A percentile compares a stretch with the other conserved stretches of the same genome.
These are phyloP conservation scores for Ceratocystis ficicola DNA, from an alignment of 2,329 filamentous ascomycete species.

Conservation along the genomic window DNA sequence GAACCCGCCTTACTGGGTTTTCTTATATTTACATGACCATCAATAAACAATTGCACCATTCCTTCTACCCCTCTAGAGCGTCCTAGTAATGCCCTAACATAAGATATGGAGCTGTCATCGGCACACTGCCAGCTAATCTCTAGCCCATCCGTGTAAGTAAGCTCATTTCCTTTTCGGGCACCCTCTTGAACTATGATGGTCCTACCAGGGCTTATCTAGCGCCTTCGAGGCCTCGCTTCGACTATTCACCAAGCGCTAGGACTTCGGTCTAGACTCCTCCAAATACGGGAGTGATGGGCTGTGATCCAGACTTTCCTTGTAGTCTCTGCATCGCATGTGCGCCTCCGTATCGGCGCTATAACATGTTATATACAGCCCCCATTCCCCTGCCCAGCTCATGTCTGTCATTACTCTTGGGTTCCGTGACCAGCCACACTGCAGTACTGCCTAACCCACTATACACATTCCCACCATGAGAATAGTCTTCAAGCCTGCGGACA, in stretches of 20 bases:
- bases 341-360: neutral
- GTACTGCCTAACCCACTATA: neutral
- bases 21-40: neutral
- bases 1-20: neutral
- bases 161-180: neutral
- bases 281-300: neutral
- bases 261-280: neutral
- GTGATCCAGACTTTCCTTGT: neutral
- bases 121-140: neutral
- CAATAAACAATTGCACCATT: neutral
- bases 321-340: neutral
- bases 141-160: conserved; percentile 1
- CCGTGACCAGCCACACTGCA: neutral
- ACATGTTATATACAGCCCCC: neutral
- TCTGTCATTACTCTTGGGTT: neutral
- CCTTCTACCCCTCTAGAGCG: neutral
- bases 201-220: neutral
- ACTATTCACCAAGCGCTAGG: neutral
- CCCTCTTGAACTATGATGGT: neutral
- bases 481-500: conserved; percentile 20
- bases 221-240: neutral
- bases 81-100: neutral
- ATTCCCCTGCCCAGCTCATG: neutral
- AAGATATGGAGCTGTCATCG: neutral
- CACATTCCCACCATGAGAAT: neutral